Conservation (phyloP, 495 filamentous ascomycete species). For the Polyplosphaeria fusca region DNA sequence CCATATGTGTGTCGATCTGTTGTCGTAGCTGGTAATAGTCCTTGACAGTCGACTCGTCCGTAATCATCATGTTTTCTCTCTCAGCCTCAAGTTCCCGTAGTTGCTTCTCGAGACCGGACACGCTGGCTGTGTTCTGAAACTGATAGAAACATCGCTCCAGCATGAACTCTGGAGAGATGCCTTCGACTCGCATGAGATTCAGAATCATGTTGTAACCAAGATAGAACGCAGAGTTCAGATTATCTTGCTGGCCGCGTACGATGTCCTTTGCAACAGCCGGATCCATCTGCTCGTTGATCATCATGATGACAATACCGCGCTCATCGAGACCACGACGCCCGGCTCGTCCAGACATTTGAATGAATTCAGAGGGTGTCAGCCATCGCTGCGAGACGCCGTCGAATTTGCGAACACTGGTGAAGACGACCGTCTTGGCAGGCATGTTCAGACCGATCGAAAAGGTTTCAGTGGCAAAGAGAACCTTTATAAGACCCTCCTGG, state of each 20-base stretch:
- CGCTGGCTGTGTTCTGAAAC: conserved; percentile 89
- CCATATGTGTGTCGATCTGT: conserved; percentile 73
- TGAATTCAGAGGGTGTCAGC: conserved; percentile 92
- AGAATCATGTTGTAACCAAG: conserved; percentile 99
- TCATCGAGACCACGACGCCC: conserved; percentile 96
- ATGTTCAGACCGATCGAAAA: conserved; percentile 99
- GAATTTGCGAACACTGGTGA: conserved; percentile 92
- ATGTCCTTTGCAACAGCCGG: conserved; percentile 90
- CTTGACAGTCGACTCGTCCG: conserved; percentile 80
- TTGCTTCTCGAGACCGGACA: conserved; percentile 75
- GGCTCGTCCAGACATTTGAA: conserved; percentile 97
- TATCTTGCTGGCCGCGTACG: conserved; percentile 92
- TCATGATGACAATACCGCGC: conserved; percentile 98
- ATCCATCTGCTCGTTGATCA: conserved; percentile 96
- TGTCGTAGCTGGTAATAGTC: conserved; percentile 88
- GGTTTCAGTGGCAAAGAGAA: conserved; percentile 95
- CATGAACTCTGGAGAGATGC: conserved; percentile 96
- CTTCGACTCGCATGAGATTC: conserved; percentile 92
- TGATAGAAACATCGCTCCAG: conserved; percentile 94
- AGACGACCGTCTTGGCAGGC: conserved; percentile 98
- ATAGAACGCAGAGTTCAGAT: conserved; percentile 95
- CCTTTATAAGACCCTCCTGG: conserved; percentile 96
- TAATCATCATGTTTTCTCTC: conserved; percentile 66
- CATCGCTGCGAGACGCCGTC: conserved; percentile 80
- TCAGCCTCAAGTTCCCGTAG: conserved; percentile 69